These are phyloP conservation scores for Rhizopogon roseolus DNA, from an alignment of 768 basidiomycete species.

Conservation along the genomic window DNA sequence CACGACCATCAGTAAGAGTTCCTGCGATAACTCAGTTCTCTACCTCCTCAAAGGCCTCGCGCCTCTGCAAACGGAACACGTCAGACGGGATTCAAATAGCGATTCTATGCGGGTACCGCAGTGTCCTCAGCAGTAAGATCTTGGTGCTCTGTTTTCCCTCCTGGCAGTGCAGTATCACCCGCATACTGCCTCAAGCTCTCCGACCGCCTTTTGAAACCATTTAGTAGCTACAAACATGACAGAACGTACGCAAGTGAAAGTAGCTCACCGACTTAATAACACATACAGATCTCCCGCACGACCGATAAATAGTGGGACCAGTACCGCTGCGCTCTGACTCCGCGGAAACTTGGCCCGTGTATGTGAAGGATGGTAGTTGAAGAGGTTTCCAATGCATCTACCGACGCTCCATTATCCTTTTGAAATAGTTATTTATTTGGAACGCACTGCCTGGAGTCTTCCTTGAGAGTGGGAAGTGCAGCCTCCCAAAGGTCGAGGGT, in stretches of 20 bases:
- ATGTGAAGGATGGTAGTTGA: slow-evolving; percentile 18
- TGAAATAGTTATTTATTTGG: not conserved
- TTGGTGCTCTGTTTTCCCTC: slow-evolving; percentile 70
- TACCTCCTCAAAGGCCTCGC: slow-evolving; percentile 92
- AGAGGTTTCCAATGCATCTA: slow-evolving; percentile 23
- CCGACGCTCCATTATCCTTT: not conserved
- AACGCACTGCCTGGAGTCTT: slow-evolving; percentile 20
- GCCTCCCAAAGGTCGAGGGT: slow-evolving; percentile 9
- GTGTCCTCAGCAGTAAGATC: slow-evolving; percentile 74
- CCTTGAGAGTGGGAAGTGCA: slow-evolving; percentile 5
- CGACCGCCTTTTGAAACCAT: slow-evolving; percentile 51
- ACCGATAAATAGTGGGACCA: slow-evolving; percentile 84
- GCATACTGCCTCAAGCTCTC: slow-evolving; percentile 71
- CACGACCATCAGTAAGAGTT: not conserved
- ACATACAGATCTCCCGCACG: slow-evolving; percentile 82
- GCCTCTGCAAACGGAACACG: slow-evolving; percentile 42
- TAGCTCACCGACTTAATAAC: slow-evolving; percentile 68
- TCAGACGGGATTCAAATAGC: not conserved
- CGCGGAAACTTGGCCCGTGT: slow-evolving; percentile 44
- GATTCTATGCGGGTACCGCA: slow-evolving; percentile 48
- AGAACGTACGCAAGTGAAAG: not conserved
- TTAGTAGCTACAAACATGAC: not conserved
- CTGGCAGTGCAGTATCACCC: slow-evolving; percentile 85
- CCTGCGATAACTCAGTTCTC: too few relatives aligned
- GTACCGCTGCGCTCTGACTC: slow-evolving; percentile 64